Base-by-base conservation (phyloP, 371 early-diverging fungal species). In the Nematocida displodere region DNA sequence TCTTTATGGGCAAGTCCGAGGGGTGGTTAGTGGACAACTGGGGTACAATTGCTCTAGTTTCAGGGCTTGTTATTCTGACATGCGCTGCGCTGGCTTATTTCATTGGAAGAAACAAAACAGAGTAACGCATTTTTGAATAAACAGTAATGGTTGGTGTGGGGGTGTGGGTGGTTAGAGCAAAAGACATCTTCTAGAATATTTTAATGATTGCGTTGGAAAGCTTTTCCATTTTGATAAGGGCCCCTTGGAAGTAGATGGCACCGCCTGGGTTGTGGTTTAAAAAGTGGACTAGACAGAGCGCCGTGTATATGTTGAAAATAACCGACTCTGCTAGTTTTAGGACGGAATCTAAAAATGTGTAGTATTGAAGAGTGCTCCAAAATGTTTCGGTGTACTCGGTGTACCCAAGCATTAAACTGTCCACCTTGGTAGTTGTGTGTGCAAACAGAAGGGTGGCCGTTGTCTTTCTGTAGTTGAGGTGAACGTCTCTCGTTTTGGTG, bases 191-290 rank as follows among this genome's bases (percentile, higher is more conserved):
- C 56, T 61, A 67, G 1, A 67, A 15, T 0, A 67, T 15, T 39
- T 67, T 67, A 33, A 58, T 55, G 22, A 67, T 34, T 22, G 33
- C 36, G 4, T 61, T 61, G 24, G 22, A 31, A 13, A 67, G 42
- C 46, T 67, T 67, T 47, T 67, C 68, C 47, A 67, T 28, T 37
- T 67, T 67, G 22, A 40, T 55, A 29, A 44, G 26, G 15, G 58
- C 50, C 4, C 34, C 2, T 13, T 46, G 58, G 11, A 59, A 67
- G 13, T 15, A 28, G 20, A 36, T 22, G 34, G 13, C 55, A 29
- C 46, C 26, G 3, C 22, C 33, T 44, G 13, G 37, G 7, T 26
- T 4, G 44, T 42, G n/a, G 13, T 42, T 42, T n/a, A 42, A n/a
- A 42, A 42, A n/a, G n/a, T 42, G n/a, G 13, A n/a, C 44, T n/a